Base-by-base conservation (phyloP, 208 protist genomes). In the Borovskyia barvae region DNA sequence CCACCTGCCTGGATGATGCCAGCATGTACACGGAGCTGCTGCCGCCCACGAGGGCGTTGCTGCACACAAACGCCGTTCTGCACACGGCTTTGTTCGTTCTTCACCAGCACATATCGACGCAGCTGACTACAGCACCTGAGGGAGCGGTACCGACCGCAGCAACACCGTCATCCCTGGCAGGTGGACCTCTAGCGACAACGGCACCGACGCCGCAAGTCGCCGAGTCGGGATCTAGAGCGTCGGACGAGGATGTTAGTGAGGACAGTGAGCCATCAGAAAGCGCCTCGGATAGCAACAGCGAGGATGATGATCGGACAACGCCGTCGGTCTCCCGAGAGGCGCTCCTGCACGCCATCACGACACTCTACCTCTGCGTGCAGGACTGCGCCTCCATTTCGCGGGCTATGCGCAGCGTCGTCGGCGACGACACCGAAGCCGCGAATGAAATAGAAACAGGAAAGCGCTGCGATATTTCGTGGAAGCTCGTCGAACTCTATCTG, bases 11-110 rank as follows among this genome's bases (percentile, higher is more conserved):
- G 5, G 56, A 36, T 28, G 63, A 64, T 14, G 47, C 22, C 22
- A 33, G 8, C 11, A 62, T 67, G 48, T 67, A 74, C 43, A 45
- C 53, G 6, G 77, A 84, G 62, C 56, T 82, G 36, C 33, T 87
- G 3, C 78, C 75, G 7, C 51, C 72, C 49, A 65, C 80, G 11
- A 78, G 77, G 28, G 69, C 82, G 1, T 59, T 94, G 24, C 77
- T 94, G 41, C 87, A 94, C 77, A 88, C 82, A 4, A 61, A 83
- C 28, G 81, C 75, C 24, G 54, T 92, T n/a, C 62, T 90, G 11
- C 70, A 80, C n/a, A 65, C 77, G 5, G 79, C 86, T 5, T 59
- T 87, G 9, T 66, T 75, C 64, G 24, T 79, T 0, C 35, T 93
- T 9, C 73, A 79, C 48, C 6, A 54, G 54, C 81, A 74, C 60